Evolutionary conservation across 371 early-diverging fungal species (phyloP).

Genomic region (Blakeslea trispora): DNA sequence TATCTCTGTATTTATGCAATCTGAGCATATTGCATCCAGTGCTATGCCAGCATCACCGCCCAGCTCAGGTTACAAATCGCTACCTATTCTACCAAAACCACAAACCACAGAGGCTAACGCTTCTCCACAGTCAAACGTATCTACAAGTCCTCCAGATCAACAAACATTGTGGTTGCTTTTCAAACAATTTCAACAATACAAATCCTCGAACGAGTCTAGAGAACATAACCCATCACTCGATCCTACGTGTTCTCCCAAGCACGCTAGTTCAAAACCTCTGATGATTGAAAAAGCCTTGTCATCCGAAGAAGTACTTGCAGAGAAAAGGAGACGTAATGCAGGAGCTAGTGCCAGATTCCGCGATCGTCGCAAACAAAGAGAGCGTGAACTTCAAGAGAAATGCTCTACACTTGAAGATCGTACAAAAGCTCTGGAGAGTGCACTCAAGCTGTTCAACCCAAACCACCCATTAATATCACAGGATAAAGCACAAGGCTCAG

Average conservation of each 20-base stretch:
- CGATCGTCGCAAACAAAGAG: slow-evolving; percentile 62
- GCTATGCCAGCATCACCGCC: slow-evolving; percentile 27
- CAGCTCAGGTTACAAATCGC: slow-evolving; percentile 9
- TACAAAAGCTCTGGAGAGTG: slow-evolving; percentile 42
- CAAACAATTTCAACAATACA: slow-evolving; percentile 13
- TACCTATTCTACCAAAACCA: slow-evolving; percentile 25
- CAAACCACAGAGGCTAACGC: background rate
- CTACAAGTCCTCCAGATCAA: slow-evolving; percentile 17
- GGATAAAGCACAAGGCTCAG: background rate
- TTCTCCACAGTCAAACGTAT: background rate
- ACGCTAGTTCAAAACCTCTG: background rate
- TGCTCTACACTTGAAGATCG: slow-evolving; percentile 54
- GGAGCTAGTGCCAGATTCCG: slow-evolving; percentile 60
- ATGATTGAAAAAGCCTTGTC: slow-evolving; percentile 1
- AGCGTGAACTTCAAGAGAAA: slow-evolving; percentile 52
- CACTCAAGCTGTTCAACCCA: slow-evolving; percentile 31
- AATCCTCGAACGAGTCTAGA: slow-evolving; percentile 3
- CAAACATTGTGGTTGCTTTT: slow-evolving; percentile 18
- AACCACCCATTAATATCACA: slow-evolving; percentile 23
- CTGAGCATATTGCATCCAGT: background rate
- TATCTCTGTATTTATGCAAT: slow-evolving; percentile 19
- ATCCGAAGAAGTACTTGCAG: slow-evolving; percentile 54
- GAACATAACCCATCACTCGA: slow-evolving; percentile 5
- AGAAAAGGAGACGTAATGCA: slow-evolving; percentile 61
- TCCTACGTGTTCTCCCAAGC: background rate